Conservation (phyloP, 2,329 filamentous ascomycete species). For the Trichoderma atrobrunneum region DNA sequence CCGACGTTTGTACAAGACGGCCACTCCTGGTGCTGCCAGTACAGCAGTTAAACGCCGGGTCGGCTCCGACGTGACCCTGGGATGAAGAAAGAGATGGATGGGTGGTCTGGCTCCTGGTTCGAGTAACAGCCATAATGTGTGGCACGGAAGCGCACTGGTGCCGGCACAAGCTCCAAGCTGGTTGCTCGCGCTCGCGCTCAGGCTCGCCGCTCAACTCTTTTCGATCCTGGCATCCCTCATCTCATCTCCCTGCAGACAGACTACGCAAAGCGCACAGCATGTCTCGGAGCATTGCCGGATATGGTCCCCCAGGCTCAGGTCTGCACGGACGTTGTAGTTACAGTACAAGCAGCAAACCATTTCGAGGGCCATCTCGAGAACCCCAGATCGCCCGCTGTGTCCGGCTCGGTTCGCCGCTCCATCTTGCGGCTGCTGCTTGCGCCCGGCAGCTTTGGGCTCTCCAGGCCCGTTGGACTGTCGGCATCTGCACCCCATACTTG, state of each 20-base stretch:
- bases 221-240: background rate
- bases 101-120: constrained; percentile 8
- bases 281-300: constrained; percentile 13
- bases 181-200: background rate
- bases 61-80: constrained; percentile 13
- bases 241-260: background rate
- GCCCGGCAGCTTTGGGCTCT: background rate
- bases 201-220: background rate
- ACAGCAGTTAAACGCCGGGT: constrained; percentile 14
- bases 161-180: background rate
- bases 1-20: background rate
- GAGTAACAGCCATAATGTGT: background rate
- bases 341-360: background rate
- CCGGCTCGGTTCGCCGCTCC: constrained; percentile 15
- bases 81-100: background rate
- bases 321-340: background rate
- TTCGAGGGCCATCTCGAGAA: background rate
- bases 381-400: constrained; percentile 7
- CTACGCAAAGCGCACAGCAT: background rate
- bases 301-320: background rate
- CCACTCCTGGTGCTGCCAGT: background rate
- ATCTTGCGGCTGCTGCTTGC: constrained; percentile 10
- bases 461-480: background rate
- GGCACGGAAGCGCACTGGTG: background rate
- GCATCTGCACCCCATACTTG: constrained; percentile 8